These are phyloP conservation scores for Phalaenopsis aphrodite DNA, from an alignment of 106 monocot species.

Conservation along the genomic window DNA sequence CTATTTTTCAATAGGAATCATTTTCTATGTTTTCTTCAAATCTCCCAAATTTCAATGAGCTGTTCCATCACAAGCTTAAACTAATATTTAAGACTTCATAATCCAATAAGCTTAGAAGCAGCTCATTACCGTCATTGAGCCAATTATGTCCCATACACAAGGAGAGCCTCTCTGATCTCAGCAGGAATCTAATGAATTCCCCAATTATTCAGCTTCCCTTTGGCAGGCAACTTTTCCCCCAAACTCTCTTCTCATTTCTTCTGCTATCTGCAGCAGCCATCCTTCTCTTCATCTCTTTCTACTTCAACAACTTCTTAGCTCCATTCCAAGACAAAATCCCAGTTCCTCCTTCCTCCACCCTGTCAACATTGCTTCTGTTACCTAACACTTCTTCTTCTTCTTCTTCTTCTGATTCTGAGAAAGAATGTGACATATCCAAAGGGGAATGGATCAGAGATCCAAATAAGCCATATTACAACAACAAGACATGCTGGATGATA, in stretches of 20 bases:
- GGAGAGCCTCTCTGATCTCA: neutral
- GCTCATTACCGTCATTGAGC: neutral
- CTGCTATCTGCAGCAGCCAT: constrained; percentile 7
- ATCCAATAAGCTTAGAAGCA: neutral
- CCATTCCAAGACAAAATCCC: neutral
- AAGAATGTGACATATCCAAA: constrained; percentile 25
- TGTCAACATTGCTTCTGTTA: neutral
- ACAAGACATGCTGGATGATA: constrained; percentile 34
- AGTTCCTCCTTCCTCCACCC: too few species aligned
- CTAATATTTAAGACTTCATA: neutral
- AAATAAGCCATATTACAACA: constrained; percentile 42
- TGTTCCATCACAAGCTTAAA: neutral
- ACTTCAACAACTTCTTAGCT: neutral
- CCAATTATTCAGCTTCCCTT: constrained; percentile 5
- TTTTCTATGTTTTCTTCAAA: neutral
- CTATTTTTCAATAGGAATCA: too few species aligned
- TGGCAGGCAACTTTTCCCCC: neutral
- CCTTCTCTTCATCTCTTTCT: constrained; percentile 10
- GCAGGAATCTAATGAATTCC: neutral
- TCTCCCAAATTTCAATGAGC: neutral
- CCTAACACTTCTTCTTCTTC: neutral
- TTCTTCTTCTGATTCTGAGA: neutral
- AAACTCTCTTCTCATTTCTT: neutral
- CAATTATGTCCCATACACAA: neutral
- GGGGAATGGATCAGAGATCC: constrained; percentile 42